Evolutionary conservation across 441 rosid species (phyloP), one percentile per base, ranked within the genome.

Genomic region (Populus hybrid): DNA sequence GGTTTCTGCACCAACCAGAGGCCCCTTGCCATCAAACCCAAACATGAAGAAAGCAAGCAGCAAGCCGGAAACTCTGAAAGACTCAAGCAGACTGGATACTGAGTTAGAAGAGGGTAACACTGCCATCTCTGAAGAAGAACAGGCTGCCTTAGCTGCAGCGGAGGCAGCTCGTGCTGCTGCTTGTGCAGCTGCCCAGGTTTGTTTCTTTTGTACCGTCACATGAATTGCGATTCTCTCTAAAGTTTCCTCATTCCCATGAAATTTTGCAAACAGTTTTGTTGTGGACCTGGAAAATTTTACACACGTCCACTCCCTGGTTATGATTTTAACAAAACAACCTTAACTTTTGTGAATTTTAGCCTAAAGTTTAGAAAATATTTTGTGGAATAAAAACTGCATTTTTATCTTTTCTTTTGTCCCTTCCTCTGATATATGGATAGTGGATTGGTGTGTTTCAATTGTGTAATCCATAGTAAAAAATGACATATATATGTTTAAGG

Each of bases 81-180:
- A 81, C 65, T 79, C 77, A 14, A 83, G 81, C 69, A 84, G 73
- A 72, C 83, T 34, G 66, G 91, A 88, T 81, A 73, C 82, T 57
- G 86, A 86, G 78, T 74, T 78, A 61, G 90, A 30, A 86, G 76
- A 89, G 75, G 85, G 84, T 42, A 81, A 84, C 79, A 84, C 81
- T 71, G 85, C 84, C 66, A 86, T 91, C 90, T 91, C 98, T 72
- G 97, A 93, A 84, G 99, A 94, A 90, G 99, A 92, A 81, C 84
- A 89, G 88, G 93, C 95, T 79, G 97, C 95, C 71, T 81, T 97
- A 73, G 98, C 97, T 87, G 97, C 93, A 32, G 99, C 89, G 7
- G 98, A 91, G 85, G 96, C 95, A 46, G 98, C 98, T 84, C 89
- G 88, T 68, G 91, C 94, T 78, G 91, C 97, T 75, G 92, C 91